Conservation (phyloP, 192 early-diverging fungal species). For the Coemansia sp. region DNA sequence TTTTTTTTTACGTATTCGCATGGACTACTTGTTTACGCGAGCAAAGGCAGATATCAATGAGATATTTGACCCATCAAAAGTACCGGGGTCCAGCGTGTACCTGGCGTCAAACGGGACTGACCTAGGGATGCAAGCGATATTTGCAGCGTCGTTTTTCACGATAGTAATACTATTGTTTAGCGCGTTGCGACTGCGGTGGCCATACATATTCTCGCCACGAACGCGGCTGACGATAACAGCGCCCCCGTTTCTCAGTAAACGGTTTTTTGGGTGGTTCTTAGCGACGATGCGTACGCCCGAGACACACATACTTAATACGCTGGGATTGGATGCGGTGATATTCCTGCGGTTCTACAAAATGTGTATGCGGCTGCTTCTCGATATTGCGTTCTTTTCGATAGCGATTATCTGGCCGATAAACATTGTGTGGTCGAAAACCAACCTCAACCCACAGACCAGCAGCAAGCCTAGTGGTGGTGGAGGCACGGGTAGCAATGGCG, state of each 20-base stretch:
- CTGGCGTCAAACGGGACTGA: constrained; percentile 50
- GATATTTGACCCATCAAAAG: constrained; percentile 52
- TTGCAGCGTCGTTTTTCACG: constrained; percentile 42
- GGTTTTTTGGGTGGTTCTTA: constrained; percentile 56
- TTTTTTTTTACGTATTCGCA: not conserved
- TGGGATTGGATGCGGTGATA: constrained; percentile 56
- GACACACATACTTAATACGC: constrained; percentile 53
- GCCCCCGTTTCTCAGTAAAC: constrained; percentile 37
- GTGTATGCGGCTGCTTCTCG: constrained; percentile 50
- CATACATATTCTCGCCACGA: constrained; percentile 53
- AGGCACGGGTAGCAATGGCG: not conserved
- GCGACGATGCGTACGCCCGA: constrained; percentile 55
- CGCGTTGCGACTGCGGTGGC: constrained; percentile 44
- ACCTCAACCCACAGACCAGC: constrained; percentile 18
- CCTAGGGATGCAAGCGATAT: constrained; percentile 53
- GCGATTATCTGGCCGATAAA: constrained; percentile 55
- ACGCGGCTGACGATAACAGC: constrained; percentile 52
- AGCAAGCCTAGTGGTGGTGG: too few species aligned
- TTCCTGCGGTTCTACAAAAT: constrained; percentile 59
- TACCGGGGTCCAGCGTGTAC: constrained; percentile 53
- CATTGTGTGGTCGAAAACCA: constrained; percentile 49
- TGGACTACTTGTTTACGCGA: not conserved
- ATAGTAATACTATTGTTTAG: constrained; percentile 41
- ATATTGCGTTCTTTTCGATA: constrained; percentile 40
- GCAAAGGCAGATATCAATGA: constrained; percentile 32